phyloP scores from a whole-genome alignment of 2,329 filamentous ascomycete species.

The Xylariaceae sp. region DNA sequence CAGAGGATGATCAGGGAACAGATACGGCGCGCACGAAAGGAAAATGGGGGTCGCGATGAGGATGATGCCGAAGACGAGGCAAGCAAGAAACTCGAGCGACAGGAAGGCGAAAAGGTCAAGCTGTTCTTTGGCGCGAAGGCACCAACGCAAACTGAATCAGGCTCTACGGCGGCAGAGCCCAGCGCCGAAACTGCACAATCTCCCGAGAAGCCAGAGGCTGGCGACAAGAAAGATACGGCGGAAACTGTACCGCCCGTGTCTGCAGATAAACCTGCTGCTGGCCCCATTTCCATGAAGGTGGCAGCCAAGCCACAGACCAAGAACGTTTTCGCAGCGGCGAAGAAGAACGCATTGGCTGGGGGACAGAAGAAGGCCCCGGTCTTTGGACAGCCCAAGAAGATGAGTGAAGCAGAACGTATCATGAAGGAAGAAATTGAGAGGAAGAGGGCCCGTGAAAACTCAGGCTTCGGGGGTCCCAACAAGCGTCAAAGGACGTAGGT shows the following conservation, averaged over 20 bases:
- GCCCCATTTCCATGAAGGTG: constrained; percentile 60
- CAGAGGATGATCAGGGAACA: constrained; percentile 79
- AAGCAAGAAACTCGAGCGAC: constrained; percentile 49
- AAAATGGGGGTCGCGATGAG: constrained; percentile 38
- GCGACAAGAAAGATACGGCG: constrained; percentile 12
- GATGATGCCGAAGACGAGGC: constrained; percentile 37
- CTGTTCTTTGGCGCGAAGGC: constrained; percentile 58
- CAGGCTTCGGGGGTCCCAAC: constrained; percentile 41
- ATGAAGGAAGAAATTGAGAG: constrained; percentile 81
- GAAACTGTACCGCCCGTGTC: constrained; percentile 4
- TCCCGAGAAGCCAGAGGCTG: not conserved
- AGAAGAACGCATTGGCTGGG: constrained; percentile 63
- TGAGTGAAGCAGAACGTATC: constrained; percentile 82
- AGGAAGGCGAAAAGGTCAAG: constrained; percentile 72
- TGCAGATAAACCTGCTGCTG: constrained; percentile 31
- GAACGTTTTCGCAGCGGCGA: constrained; percentile 66
- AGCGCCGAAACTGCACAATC: constrained; percentile 4
- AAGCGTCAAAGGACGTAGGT: constrained; percentile 48
- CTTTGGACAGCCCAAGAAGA: constrained; percentile 67
- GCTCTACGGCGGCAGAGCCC: constrained; percentile 11
- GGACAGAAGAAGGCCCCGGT: constrained; percentile 58
- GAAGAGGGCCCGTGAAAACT: constrained; percentile 53
- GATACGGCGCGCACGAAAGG: constrained; percentile 68
- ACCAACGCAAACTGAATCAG: constrained; percentile 13
- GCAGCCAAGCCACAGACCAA: constrained; percentile 62